Percentiles rank a stretch among this genome's conserved stretches.
Conservation (phyloP, 2,329 filamentous ascomycete genomes). For the Trichophyton mentagrophytes region DNA sequence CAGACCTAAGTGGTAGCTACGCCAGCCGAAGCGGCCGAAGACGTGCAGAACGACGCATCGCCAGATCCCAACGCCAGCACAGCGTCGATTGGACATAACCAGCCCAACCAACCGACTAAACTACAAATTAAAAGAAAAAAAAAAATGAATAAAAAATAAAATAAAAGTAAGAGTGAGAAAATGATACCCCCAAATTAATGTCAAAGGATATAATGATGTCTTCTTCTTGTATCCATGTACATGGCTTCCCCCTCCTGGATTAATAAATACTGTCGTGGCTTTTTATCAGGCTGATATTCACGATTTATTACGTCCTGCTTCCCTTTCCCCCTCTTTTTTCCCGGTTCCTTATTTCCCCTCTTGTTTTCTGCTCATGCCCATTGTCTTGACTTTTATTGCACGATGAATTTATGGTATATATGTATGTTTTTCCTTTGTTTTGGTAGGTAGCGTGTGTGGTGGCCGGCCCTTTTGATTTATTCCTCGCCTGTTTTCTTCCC, state of each 20-base stretch:
- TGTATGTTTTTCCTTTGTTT: not conserved
- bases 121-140: not conserved
- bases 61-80: conserved; percentile 32
- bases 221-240: not conserved
- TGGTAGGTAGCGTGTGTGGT: not conserved
- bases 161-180: not conserved
- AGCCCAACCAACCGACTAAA: too few species aligned
- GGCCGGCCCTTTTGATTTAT: not conserved
- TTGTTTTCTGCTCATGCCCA: not conserved
- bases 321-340: too few species aligned
- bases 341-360: not conserved
- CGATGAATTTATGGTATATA: not conserved
- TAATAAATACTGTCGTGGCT: not conserved
- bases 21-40: conserved; percentile 42
- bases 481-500: not conserved
- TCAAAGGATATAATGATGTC: not conserved
- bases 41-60: conserved; percentile 41
- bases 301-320: not conserved
- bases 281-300: not conserved
- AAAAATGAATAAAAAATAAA: not conserved
- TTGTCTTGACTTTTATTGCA: not conserved
- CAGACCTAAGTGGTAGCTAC: conserved; percentile 39
- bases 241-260: not conserved
- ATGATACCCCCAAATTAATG: not conserved
- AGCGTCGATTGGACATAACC: conserved; percentile 34